Conservation (phyloP, 345 rosid species). For the Eucalyptus albens region DNA sequence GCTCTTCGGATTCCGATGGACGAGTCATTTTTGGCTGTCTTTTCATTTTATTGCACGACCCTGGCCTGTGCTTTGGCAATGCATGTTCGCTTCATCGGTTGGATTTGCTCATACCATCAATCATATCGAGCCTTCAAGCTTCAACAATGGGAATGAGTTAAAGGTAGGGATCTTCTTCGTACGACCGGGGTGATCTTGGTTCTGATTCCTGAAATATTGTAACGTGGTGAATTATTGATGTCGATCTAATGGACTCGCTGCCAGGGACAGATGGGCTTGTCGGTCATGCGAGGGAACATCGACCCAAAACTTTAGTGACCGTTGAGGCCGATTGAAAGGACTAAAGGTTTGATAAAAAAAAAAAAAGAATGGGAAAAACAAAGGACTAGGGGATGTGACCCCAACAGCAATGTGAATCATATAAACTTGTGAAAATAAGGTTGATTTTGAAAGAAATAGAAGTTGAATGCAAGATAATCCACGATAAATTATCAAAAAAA, state of each 20-base stretch:
- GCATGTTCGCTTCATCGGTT: neutral
- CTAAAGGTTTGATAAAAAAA: too few species aligned
- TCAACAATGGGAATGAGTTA: neutral
- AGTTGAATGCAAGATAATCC: neutral
- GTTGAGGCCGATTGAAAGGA: neutral
- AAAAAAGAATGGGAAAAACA: too few species aligned
- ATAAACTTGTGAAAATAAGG: neutral
- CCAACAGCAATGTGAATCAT: neutral
- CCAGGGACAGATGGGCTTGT: neutral
- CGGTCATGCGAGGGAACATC: neutral
- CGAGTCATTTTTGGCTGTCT: neutral
- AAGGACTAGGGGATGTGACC: neutral
- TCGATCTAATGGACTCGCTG: neutral
- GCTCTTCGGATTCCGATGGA: neutral
- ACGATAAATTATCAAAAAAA: fast-evolving
- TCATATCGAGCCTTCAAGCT: neutral
- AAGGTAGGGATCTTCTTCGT: neutral
- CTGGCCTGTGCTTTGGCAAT: neutral
- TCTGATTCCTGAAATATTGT: neutral
- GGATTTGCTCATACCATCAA: neutral
- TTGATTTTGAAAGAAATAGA: neutral
- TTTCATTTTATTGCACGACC: neutral
- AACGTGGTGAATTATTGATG: neutral
- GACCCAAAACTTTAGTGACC: neutral
- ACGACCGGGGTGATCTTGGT: neutral